Evolutionary conservation across 2,329 filamentous ascomycete genomes (phyloP).

Genomic region (Hymenoscyphus linearis): DNA sequence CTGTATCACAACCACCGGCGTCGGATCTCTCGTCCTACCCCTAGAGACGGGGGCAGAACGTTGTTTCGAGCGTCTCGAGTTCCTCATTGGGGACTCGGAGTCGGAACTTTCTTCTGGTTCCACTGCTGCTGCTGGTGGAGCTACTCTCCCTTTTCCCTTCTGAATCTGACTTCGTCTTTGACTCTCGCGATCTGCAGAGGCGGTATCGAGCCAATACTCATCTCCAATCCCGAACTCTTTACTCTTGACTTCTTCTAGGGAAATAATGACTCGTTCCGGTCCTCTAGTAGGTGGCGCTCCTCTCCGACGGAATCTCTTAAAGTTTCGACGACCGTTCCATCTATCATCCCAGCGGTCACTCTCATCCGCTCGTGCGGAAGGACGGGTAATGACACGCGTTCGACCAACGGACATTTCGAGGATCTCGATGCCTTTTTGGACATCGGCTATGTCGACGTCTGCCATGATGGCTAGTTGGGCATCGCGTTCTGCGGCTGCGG

Average conservation of each 20-base stretch:
- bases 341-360: slow-evolving; percentile 72
- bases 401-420: slow-evolving; percentile 66
- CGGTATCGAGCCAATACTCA: slow-evolving; percentile 44
- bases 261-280: slow-evolving; percentile 45
- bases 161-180: slow-evolving; percentile 28
- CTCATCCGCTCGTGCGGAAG: slow-evolving; percentile 32
- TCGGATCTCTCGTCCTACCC: not conserved
- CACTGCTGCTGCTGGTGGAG: too few relatives aligned
- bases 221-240: slow-evolving; percentile 55
- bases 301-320: slow-evolving; percentile 75
- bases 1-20: not conserved
- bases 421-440: slow-evolving; percentile 69
- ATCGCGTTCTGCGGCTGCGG: slow-evolving; percentile 48
- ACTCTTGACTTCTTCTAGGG: slow-evolving; percentile 54
- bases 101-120: slow-evolving; percentile 4
- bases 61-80: not conserved
- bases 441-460: slow-evolving; percentile 63
- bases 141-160: slow-evolving; percentile 24
- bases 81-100: not conserved
- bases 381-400: slow-evolving; percentile 27
- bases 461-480: slow-evolving; percentile 52
- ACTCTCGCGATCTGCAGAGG: slow-evolving; percentile 32
- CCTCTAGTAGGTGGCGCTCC: slow-evolving; percentile 41
- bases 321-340: slow-evolving; percentile 95
- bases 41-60: not conserved